Evolutionary conservation across 2,329 filamentous ascomycete genomes (phyloP).

Genomic region (Trichoderma gracile): DNA sequence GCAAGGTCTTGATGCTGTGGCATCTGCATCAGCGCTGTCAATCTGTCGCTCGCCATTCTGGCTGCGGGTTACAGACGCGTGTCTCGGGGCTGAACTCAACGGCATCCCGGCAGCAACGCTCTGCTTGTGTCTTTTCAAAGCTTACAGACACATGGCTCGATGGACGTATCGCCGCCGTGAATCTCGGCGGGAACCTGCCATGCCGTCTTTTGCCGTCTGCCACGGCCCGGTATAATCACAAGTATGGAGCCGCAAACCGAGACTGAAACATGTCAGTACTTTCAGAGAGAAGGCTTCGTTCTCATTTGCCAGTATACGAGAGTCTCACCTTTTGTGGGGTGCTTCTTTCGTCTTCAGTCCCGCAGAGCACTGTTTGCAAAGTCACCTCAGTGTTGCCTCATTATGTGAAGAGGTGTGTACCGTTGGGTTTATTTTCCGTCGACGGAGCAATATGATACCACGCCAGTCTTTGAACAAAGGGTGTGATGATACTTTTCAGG

Average conservation of each 20-base stretch:
- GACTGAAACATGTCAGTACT: slow-evolving; percentile 10
- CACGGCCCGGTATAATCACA: background rate
- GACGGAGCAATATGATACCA: too few relatives aligned
- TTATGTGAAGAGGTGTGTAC: background rate
- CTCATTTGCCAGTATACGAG: slow-evolving; percentile 12
- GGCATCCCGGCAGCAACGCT: background rate
- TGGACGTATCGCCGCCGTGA: background rate
- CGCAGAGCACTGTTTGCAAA: background rate
- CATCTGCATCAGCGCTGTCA: background rate
- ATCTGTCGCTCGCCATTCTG: background rate
- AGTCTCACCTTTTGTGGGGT: slow-evolving; percentile 5
- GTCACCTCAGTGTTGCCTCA: background rate
- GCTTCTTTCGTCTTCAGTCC: background rate
- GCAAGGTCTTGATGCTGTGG: background rate
- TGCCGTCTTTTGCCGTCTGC: background rate
- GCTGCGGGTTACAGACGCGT: background rate
- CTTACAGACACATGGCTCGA: background rate
- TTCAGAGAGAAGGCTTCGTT: background rate
- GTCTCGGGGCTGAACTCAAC: background rate
- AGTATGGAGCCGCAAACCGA: background rate
- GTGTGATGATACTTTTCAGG: background rate
- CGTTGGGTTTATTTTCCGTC: background rate
- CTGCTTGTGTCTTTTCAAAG: background rate
- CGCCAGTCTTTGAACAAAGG: too few relatives aligned
- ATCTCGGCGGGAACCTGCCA: background rate